A percentile compares a stretch with the other conserved stretches of the same genome.
These are phyloP conservation scores for Moesziomyces antarcticus DNA, from an alignment of 1,284 basidiomycete genomes.

Conservation along the genomic window DNA sequence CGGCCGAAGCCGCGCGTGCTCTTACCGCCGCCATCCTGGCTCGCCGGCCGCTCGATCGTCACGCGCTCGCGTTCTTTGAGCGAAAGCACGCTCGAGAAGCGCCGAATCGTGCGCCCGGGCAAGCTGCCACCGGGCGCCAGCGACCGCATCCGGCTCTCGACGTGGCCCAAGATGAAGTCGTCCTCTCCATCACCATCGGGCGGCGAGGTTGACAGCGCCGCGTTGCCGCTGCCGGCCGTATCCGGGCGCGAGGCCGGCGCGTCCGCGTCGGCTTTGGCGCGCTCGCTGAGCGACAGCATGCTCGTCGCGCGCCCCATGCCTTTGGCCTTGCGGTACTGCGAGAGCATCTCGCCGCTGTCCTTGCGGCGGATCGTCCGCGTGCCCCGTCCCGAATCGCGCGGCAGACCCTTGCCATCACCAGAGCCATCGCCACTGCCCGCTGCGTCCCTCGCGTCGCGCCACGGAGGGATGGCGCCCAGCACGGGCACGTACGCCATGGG, in stretches of 20 bases:
- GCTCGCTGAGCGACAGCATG: constrained; percentile 41
- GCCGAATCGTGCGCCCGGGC: constrained; percentile 20
- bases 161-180: constrained; percentile 40
- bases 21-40: constrained; percentile 22
- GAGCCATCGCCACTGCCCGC: no score
- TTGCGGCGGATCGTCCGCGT: constrained; percentile 38
- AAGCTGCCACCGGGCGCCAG: constrained; percentile 25
- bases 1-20: constrained; percentile 27
- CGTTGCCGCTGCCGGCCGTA: constrained; percentile 12
- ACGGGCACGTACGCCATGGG: constrained; percentile 43
- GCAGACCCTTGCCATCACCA: no score
- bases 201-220: constrained; percentile 14
- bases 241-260: constrained; percentile 9
- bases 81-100: constrained; percentile 42
- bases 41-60: constrained; percentile 21
- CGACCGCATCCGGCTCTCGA: constrained; percentile 23
- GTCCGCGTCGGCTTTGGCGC: constrained; percentile 40
- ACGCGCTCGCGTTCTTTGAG: constrained; percentile 29
- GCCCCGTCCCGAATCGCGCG: no score
- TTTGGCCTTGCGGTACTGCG: constrained; percentile 59
- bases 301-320: constrained; percentile 47
- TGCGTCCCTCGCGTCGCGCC: not conserved
- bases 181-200: constrained; percentile 13
- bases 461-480: constrained; percentile 40
- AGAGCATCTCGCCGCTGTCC: constrained; percentile 61